phyloP scores from a whole-genome alignment of 2,329 filamentous ascomycete species.

The Tolypocladium inflatum region DNA sequence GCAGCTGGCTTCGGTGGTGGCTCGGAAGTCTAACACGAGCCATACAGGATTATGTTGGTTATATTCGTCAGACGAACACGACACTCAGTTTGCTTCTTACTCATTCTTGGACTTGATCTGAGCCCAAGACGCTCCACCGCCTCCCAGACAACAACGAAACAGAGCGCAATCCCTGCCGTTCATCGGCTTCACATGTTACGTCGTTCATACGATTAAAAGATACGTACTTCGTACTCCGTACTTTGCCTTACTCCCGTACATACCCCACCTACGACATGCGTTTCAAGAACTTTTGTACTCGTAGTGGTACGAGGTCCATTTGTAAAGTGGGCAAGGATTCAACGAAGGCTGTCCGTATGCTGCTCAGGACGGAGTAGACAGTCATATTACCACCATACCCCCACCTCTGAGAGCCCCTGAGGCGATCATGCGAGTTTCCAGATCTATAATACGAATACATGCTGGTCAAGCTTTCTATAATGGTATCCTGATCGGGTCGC shows the following conservation, averaged over 20 bases:
- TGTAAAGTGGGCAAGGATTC: neutral
- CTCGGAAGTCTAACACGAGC: neutral
- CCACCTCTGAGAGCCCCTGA: neutral
- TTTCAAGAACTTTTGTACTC: neutral
- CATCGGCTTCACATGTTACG: no score
- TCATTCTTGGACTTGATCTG: neutral
- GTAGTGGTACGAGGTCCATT: neutral
- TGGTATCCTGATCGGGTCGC: no score
- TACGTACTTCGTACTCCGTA: neutral
- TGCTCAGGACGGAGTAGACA: no score
- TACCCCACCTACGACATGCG: neutral
- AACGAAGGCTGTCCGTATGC: no score
- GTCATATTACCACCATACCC: neutral
- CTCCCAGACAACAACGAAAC: no score
- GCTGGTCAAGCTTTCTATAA: no score
- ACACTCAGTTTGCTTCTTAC: neutral
- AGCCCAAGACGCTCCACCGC: neutral
- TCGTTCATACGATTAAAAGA: no score
- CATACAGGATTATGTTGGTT: neutral
- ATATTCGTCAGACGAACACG: no score
- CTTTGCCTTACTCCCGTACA: neutral
- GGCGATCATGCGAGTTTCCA: neutral
- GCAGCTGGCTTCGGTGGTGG: neutral
- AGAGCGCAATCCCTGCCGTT: no score
- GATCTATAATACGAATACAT: neutral